phyloP scores from a whole-genome alignment of 306 rosid genomes.

The Pterocarpus macrocarpus region DNA sequence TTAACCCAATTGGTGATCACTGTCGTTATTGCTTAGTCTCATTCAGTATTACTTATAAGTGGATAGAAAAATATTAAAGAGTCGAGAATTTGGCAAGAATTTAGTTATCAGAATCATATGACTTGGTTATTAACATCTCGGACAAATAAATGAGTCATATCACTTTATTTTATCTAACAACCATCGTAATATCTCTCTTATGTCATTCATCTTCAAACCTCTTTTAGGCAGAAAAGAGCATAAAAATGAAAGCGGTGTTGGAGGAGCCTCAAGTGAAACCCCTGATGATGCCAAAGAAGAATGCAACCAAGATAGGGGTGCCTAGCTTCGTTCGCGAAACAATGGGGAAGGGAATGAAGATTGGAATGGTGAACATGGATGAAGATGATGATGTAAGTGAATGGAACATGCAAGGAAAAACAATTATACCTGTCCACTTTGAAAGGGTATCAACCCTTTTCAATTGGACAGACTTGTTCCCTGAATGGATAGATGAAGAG shows the following conservation, averaged over 20 bases:
- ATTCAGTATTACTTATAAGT: too few relatives aligned
- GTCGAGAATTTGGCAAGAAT: too few relatives aligned
- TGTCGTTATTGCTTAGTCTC: neutral
- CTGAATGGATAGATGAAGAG: constrained; percentile 96
- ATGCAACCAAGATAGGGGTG: constrained; percentile 56
- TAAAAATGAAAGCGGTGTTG: constrained; percentile 70
- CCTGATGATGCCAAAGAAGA: constrained; percentile 45
- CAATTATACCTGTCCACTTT: constrained; percentile 44
- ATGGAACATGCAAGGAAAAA: constrained; percentile 61
- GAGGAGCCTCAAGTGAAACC: constrained; percentile 51
- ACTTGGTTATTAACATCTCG: too few relatives aligned
- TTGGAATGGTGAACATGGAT: constrained; percentile 87
- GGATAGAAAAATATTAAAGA: too few relatives aligned
- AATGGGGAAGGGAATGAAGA: constrained; percentile 64
- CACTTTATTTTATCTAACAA: too few relatives aligned
- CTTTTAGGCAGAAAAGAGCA: constrained; percentile 58
- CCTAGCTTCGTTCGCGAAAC: constrained; percentile 63
- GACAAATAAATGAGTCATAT: too few relatives aligned
- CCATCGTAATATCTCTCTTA: neutral
- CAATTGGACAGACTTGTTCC: constrained; percentile 91
- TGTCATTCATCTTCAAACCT: neutral
- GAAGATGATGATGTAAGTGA: constrained; percentile 64
- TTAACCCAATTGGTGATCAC: neutral
- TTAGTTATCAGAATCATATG: too few relatives aligned
- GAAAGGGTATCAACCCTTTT: constrained; percentile 70